These are phyloP conservation scores for Moringa oleifera DNA, from an alignment of 345 rosid genomes.

Conservation along the genomic window DNA sequence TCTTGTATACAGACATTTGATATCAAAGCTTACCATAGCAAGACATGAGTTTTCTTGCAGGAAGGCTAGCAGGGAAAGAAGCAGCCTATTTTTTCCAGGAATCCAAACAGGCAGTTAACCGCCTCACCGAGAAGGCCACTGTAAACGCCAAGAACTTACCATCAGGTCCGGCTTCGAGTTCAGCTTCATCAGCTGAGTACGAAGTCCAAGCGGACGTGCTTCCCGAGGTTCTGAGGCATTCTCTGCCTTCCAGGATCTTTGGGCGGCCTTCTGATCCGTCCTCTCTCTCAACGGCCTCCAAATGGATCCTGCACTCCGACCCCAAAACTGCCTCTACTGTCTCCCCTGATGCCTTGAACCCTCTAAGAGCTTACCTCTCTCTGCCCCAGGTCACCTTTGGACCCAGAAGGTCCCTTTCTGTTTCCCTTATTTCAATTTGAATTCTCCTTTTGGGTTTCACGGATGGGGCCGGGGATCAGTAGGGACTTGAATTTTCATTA, in stretches of 20 bases:
- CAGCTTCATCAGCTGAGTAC: neutral
- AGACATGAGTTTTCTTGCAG: conserved; percentile 80
- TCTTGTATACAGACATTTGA: neutral
- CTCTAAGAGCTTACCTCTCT: conserved; percentile 76
- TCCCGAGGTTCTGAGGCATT: conserved; percentile 80
- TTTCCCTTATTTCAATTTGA: neutral
- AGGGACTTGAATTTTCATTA: neutral
- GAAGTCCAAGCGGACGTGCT: conserved; percentile 65
- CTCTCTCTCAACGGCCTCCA: conserved; percentile 61
- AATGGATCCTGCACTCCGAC: conserved; percentile 57
- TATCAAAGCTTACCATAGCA: neutral
- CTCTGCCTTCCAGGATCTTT: conserved; percentile 62
- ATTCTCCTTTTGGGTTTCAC: no score
- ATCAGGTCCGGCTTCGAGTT: conserved; percentile 16
- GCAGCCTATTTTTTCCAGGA: conserved; percentile 85
- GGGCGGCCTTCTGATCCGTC: conserved; percentile 46
- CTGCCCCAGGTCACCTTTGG: conserved; percentile 92
- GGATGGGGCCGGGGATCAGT: no score
- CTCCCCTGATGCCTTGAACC: conserved; percentile 63
- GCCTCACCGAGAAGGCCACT: conserved; percentile 60
- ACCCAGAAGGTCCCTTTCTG: conserved; percentile 57
- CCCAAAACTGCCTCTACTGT: conserved; percentile 23
- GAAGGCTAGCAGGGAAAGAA: conserved; percentile 84
- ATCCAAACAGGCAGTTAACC: conserved; percentile 81
- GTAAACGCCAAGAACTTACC: conserved; percentile 25